Conservation (phyloP, 1,284 basidiomycete genomes). For the Mycena sp. region DNA sequence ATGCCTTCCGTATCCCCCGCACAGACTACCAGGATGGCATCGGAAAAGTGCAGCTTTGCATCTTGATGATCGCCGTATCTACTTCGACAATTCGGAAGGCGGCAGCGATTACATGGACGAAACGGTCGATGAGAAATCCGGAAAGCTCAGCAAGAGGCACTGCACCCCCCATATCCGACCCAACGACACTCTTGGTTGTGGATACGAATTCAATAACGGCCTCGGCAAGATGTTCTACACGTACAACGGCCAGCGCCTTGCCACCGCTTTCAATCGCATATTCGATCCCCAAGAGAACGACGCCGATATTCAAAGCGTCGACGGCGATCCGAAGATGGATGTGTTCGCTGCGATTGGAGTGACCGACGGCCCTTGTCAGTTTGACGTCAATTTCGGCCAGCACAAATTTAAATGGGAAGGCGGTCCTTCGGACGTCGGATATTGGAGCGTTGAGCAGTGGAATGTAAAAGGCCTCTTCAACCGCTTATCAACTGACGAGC, state of each 20-base stretch:
- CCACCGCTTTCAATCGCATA: slow-evolving; percentile 64
- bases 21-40: slow-evolving; percentile 79
- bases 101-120: slow-evolving; percentile 60
- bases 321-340: slow-evolving; percentile 43
- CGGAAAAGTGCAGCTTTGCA: slow-evolving; percentile 70
- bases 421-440: background rate
- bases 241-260: slow-evolving; percentile 67
- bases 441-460: slow-evolving; percentile 6
- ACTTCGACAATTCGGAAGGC: slow-evolving; percentile 73
- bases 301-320: too few relatives aligned
- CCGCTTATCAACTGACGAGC: too few relatives aligned
- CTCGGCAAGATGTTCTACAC: slow-evolving; percentile 69
- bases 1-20: slow-evolving; percentile 71
- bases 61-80: slow-evolving; percentile 76
- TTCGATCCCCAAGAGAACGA: slow-evolving; percentile 51
- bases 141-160: background rate
- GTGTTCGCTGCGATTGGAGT: slow-evolving; percentile 74
- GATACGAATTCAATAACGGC: slow-evolving; percentile 59
- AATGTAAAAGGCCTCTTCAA: slow-evolving; percentile 15
- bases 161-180: background rate
- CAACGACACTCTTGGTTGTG: slow-evolving; percentile 69
- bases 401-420: slow-evolving; percentile 62
- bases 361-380: slow-evolving; percentile 55
- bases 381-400: slow-evolving; percentile 74
- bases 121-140: slow-evolving; percentile 32